Percentiles rank a stretch among this genome's conserved stretches.
Evolutionary conservation across 331 rosid genomes (phyloP).

Genomic region (Acacia pycnantha): DNA sequence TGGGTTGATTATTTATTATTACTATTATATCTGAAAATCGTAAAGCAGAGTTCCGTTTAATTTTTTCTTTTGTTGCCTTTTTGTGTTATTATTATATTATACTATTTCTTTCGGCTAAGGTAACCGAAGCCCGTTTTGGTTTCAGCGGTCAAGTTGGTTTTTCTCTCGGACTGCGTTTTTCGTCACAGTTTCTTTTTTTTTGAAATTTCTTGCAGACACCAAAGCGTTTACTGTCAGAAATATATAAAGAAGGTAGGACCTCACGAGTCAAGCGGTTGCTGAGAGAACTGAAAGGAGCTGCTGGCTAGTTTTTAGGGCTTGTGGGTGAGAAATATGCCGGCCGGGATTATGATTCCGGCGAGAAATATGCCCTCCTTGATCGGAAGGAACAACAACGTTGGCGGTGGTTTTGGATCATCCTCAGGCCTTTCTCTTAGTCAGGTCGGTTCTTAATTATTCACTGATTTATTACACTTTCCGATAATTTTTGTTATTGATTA

Average conservation of each 20-base stretch:
- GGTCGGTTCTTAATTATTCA: constrained; percentile 48
- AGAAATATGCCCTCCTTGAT: constrained; percentile 62
- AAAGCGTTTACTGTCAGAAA: background rate
- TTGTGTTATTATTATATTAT: background rate
- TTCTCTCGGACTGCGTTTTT: background rate
- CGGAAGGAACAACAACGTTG: constrained; percentile 51
- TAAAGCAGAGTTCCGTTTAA: constrained; percentile 18
- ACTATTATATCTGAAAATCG: constrained; percentile 23
- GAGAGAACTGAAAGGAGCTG: background rate
- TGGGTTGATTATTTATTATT: constrained; percentile 26
- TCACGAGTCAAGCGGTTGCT: background rate
- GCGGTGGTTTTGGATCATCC: constrained; percentile 57
- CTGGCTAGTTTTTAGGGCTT: background rate
- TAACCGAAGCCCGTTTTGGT: background rate
- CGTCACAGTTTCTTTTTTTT: background rate
- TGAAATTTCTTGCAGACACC: background rate
- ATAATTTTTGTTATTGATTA: background rate
- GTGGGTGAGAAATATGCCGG: constrained; percentile 45
- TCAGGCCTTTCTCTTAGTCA: constrained; percentile 61
- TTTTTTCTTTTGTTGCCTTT: background rate
- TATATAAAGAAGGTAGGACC: background rate
- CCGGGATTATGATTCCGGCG: constrained; percentile 63
- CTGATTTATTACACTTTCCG: background rate
- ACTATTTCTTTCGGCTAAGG: constrained; percentile 12
- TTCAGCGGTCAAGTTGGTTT: constrained; percentile 17